A percentile compares a stretch with the other conserved stretches of the same genome.
Conservation (phyloP, 768 basidiomycete genomes). For the Calvatia gigantea region DNA sequence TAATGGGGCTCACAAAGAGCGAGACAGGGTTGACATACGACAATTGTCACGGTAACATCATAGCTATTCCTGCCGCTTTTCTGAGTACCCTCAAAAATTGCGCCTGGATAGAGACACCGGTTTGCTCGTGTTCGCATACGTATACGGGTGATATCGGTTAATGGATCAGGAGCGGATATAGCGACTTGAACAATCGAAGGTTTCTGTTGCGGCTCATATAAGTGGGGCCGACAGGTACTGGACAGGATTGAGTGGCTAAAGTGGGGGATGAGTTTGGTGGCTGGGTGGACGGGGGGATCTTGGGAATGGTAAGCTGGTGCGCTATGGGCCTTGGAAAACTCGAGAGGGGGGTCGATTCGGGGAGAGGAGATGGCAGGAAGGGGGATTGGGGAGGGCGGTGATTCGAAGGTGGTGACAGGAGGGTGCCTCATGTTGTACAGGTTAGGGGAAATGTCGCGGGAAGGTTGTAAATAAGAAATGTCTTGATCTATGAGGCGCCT, state of each 20-base stretch:
- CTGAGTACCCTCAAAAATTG: constrained; percentile 87
- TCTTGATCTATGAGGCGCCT: constrained; percentile 15
- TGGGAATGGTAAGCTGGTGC: constrained; percentile 13
- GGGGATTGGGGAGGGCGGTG: constrained; percentile 1
- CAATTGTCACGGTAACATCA: constrained; percentile 89
- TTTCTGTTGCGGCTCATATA: constrained; percentile 3
- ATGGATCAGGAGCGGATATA: constrained; percentile 42
- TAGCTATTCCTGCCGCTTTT: constrained; percentile 93
- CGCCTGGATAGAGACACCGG: constrained; percentile 84
- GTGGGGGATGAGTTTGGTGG: constrained; percentile 3
- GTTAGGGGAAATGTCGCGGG: constrained; percentile 22
- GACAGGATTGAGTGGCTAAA: constrained; percentile 13
- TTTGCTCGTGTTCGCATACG: constrained; percentile 70
- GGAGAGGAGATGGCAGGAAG: constrained; percentile 1
- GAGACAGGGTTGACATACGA: constrained; percentile 53
- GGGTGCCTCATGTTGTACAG: constrained; percentile 29
- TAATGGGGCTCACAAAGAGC: constrained; percentile 8
- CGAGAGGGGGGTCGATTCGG: background rate
- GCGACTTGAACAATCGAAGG: constrained; percentile 1
- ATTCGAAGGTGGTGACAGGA: background rate
- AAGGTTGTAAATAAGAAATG: constrained; percentile 18
- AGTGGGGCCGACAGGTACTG: constrained; percentile 12
- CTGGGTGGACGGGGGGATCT: constrained; percentile 5
- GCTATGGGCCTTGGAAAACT: background rate
- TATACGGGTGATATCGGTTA: constrained; percentile 72